These are phyloP conservation scores for Lentinula detonsa DNA, from an alignment of 768 basidiomycete genomes.

Conservation along the genomic window DNA sequence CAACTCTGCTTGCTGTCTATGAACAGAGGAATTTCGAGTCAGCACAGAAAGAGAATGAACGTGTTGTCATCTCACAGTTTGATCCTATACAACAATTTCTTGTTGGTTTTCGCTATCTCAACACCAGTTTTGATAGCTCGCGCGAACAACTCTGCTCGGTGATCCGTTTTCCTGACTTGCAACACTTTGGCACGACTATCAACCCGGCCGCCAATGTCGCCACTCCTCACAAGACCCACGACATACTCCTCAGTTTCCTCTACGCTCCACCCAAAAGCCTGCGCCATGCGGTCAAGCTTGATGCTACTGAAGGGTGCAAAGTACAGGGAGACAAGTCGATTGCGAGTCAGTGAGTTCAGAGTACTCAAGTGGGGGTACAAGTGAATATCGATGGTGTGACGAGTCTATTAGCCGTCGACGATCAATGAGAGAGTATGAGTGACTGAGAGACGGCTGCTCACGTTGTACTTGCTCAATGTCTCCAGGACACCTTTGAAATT, in stretches of 20 bases:
- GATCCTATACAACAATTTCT: conserved; percentile 79
- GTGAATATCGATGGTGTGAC: conserved; percentile 75
- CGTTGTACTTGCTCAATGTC: conserved; percentile 67
- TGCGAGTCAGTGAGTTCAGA: conserved; percentile 64
- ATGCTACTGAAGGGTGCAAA: conserved; percentile 62
- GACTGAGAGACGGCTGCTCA: conserved; percentile 21
- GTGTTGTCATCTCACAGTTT: conserved; percentile 50
- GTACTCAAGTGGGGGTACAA: conserved; percentile 60
- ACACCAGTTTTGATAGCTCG: conserved; percentile 68
- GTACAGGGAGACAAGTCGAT: conserved; percentile 47
- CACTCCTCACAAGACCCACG: conserved; percentile 69
- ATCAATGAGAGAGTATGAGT: neutral
- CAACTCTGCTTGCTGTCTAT: conserved; percentile 77
- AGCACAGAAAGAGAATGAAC: conserved; percentile 10
- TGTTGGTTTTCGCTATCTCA: conserved; percentile 67
- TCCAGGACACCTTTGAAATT: conserved; percentile 82
- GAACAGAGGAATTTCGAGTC: neutral
- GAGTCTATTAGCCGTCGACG: conserved; percentile 41
- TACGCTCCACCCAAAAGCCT: conserved; percentile 49
- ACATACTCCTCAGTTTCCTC: conserved; percentile 49
- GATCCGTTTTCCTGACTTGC: conserved; percentile 73
- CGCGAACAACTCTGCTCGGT: conserved; percentile 70
- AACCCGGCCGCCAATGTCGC: conserved; percentile 75
- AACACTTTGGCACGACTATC: conserved; percentile 91
- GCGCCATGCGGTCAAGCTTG: conserved; percentile 37